Base-by-base conservation (phyloP, 768 basidiomycete genomes). In the Rhodotorula graminis region DNA sequence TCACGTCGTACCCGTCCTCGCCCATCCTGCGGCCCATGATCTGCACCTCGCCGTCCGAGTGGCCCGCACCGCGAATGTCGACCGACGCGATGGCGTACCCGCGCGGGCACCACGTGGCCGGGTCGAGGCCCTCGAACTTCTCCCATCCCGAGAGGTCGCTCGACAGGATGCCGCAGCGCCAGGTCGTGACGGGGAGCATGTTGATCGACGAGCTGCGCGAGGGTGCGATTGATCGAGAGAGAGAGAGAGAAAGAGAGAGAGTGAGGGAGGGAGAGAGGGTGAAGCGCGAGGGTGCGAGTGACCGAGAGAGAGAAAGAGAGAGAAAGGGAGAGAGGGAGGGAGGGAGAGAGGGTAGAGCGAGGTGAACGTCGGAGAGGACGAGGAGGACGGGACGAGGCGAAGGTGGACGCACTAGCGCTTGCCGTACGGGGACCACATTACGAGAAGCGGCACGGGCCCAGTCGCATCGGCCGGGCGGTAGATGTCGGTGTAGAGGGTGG, bases 1-100 rank as follows among this genome's bases (percentile, higher is more conserved):
- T 63, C 5, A 65, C 59, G 63, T 76, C 72, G 68, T 76, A 66
- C 46, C 67, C 68, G 53, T 76, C 75, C 63, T 67, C 58, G 21
- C 65, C 67, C 53, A 71, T 65, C 56, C 71, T 57, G 14, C 29
- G 18, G 49, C 64, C 67, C 56, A 63, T 65, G 46, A 72, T 63
- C 61, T 68, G 63, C 64, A 64, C 40, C 52, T 69, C 61, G 61
- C 77, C 68, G 53, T 76, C 47, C n/a, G 62, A 64, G 50, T 73
- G 46, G 42, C 61, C 69, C 21, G 53, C 27, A n/a, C 72, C 72
- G 46, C 72, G 55, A 27, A 56, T 42, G 58, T 73, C 72, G 55
- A 65, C 55, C 44, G 58, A 65, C 21, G 63, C 64, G n/a, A 69
- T 62, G 14, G 67, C 67, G 65, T 73, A 73, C 3, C 72, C 72